Conservation (phyloP, 805 yeast genomes). For the Suhomyces sp. region DNA sequence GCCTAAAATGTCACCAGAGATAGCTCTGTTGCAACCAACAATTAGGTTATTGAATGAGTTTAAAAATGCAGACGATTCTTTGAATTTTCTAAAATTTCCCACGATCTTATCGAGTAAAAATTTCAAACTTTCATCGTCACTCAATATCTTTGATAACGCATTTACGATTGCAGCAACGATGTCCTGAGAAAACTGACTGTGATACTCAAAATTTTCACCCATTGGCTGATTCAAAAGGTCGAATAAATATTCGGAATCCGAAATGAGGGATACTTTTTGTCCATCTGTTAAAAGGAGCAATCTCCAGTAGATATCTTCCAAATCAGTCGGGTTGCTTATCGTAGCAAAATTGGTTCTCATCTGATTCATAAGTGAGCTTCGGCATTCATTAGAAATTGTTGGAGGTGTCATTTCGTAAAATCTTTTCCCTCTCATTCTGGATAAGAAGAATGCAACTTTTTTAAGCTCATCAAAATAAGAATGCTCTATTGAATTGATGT, state of each 20-base stretch:
- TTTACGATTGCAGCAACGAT: slow-evolving; percentile 39
- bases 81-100: slow-evolving; percentile 20
- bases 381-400: slow-evolving; percentile 30
- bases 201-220: slow-evolving; percentile 7
- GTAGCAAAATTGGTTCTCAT: slow-evolving; percentile 7
- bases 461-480: slow-evolving; percentile 18
- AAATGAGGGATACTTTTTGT: slow-evolving; percentile 17
- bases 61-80: slow-evolving; percentile 37
- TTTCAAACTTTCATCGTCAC: slow-evolving; percentile 16
- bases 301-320: slow-evolving; percentile 54
- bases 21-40: slow-evolving; percentile 1
- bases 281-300: slow-evolving; percentile 40
- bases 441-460: slow-evolving; percentile 28
- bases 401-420: slow-evolving; percentile 15
- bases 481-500: slow-evolving; percentile 31
- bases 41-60: slow-evolving; percentile 31
- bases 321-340: slow-evolving; percentile 6
- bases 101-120: slow-evolving; percentile 11
- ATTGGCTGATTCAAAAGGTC: slow-evolving; percentile 12
- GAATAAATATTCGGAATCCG: slow-evolving; percentile 16
- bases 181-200: slow-evolving; percentile 35
- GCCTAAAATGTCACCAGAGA: not conserved
- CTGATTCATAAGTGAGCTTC: slow-evolving; percentile 11
- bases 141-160: slow-evolving; percentile 24
- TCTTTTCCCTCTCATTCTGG: slow-evolving; percentile 11